Percentiles rank a stretch among this genome's conserved stretches.
phyloP scores from a whole-genome alignment of 345 rosid species.

The Fremontodendron californicum region DNA sequence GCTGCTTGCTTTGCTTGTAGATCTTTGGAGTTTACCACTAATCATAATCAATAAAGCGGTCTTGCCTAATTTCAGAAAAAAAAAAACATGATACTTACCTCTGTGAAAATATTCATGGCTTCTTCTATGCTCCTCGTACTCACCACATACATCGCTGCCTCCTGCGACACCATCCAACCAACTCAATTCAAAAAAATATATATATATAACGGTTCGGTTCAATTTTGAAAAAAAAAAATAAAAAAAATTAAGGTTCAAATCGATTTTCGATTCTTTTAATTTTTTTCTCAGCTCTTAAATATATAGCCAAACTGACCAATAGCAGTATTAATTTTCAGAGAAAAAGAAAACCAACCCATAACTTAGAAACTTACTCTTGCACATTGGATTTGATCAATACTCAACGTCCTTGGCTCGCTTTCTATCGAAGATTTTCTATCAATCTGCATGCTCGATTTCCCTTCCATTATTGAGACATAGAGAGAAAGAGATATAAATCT shows the following conservation, averaged over 20 bases:
- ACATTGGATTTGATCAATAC: conserved; percentile 30
- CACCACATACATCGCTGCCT: conserved; percentile 47
- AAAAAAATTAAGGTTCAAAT: no score
- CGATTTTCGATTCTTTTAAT: no score
- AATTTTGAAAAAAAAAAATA: no score
- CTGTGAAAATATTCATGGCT: conserved; percentile 41
- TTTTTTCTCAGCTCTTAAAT: no score
- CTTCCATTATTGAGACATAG: conserved; percentile 4
- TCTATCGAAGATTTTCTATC: conserved; percentile 42
- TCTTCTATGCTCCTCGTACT: conserved; percentile 39
- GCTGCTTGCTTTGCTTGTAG: no score
- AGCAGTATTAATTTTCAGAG: not conserved
- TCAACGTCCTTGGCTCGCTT: conserved; percentile 47
- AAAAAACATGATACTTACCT: conserved; percentile 14
- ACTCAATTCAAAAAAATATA: not conserved
- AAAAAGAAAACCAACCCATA: not conserved
- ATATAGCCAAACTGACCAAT: not conserved
- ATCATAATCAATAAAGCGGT: not conserved
- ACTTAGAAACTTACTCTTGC: conserved; percentile 35
- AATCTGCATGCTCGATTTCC: not conserved
- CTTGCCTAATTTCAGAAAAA: not conserved
- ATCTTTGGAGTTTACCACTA: not conserved
- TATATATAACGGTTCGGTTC: no score
- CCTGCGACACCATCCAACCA: conserved; percentile 23
- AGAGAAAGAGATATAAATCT: not conserved